Percentiles rank a stretch among this genome's conserved stretches.
These are phyloP conservation scores for Amanita subjunquillea DNA, from an alignment of 768 basidiomycete species.

Conservation along the genomic window DNA sequence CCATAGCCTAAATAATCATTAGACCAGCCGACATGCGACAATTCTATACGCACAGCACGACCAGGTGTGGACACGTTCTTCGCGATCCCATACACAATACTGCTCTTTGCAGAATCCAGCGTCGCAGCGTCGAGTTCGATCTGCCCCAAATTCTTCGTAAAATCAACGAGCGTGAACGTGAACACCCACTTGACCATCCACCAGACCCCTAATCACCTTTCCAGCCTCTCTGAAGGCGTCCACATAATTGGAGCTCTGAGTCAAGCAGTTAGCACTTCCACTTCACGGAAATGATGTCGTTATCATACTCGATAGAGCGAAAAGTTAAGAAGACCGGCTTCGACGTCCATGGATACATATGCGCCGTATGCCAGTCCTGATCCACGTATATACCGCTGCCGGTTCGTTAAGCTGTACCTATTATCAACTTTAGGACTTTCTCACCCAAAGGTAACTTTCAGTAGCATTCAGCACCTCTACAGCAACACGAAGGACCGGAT, in stretches of 20 bases:
- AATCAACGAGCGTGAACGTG: background rate
- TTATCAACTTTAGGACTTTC: background rate
- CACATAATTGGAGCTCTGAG: constrained; percentile 69
- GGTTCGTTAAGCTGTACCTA: constrained; percentile 6
- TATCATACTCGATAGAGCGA: constrained; percentile 57
- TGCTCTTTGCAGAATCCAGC: constrained; percentile 87
- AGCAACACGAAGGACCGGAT: constrained; percentile 78
- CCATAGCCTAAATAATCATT: constrained; percentile 43
- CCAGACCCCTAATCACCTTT: constrained; percentile 67
- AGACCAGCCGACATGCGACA: background rate
- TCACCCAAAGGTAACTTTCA: constrained; percentile 92
- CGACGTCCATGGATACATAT: constrained; percentile 59
- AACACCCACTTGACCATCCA: constrained; percentile 65
- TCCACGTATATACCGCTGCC: constrained; percentile 82
- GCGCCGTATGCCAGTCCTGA: constrained; percentile 95
- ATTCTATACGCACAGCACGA: constrained; percentile 57
- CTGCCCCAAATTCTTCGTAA: constrained; percentile 26
- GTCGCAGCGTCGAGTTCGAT: constrained; percentile 71
- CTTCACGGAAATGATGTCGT: background rate
- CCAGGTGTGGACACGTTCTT: constrained; percentile 75
- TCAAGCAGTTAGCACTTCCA: constrained; percentile 1
- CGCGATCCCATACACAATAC: constrained; percentile 77
- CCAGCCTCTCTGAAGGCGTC: constrained; percentile 75
- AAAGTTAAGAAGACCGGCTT: constrained; percentile 70
- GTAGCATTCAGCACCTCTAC: constrained; percentile 84